Base-by-base conservation (phyloP, 208 protist genomes). In the Vickermania ingenoplastis region DNA sequence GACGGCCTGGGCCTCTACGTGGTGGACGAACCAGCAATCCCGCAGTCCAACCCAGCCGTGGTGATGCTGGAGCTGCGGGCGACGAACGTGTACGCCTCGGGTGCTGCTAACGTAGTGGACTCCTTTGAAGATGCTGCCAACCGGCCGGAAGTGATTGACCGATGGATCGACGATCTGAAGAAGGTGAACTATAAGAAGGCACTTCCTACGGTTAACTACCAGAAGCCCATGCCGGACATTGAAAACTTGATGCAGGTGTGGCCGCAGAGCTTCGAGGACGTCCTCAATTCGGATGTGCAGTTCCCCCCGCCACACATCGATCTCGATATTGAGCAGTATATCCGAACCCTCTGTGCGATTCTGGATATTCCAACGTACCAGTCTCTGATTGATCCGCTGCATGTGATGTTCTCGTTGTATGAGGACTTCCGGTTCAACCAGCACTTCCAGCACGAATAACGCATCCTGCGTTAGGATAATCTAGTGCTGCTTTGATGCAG, bases 391-490 rank as follows among this genome's bases (percentile, higher is more conserved):
- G 97, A 99, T 69, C 97, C 96, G 0, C 83, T 99, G 4, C 97
- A 99, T 75, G 77, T 99, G 22, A 91, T 99, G 71, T 99, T 99
- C 71, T 96, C 96, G 22, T 66, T 99, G 5, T 99, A 98, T 63
- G 77, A 94, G 53, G 96, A 98, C 30, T 98, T 98, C 69, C 84
- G 95, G 53, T 72, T 72, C 0, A 97, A 97, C 63, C 91, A 97
- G 63, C 93, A 97, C 67, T 97, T 98, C 61, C 82, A 95, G 69
- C 83, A 93, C 54, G 85, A 88, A 31, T 91, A 78, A 71, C 52
- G 24, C n/a, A n/a, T n/a, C n/a, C n/a, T n/a, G 25, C 0, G 11
- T 63, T 31, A 63, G 30, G 30, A 53, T 11, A 48, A 41, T 22
- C 21, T 36, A 26, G 45, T 30, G 41, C 30, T 54, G 1, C 2